Evolutionary conservation across 352 stramenopile genomes (phyloP).

Genomic region (Pythium apleroticum): DNA sequence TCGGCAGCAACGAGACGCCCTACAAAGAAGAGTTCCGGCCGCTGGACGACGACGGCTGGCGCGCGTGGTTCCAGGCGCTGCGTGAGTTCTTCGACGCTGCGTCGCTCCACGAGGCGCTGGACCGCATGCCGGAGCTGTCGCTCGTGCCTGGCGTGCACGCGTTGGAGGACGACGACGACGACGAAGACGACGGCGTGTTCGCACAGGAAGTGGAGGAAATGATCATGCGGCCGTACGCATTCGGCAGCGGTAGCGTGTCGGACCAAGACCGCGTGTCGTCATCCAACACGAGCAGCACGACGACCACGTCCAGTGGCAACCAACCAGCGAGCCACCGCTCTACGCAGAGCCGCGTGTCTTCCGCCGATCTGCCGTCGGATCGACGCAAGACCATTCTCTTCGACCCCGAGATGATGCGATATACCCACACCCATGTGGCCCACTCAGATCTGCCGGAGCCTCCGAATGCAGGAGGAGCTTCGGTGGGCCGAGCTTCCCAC

Average conservation of each 20-base stretch:
- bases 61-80: constrained; percentile 48
- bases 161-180: constrained; percentile 18
- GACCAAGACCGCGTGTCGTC: constrained; percentile 7
- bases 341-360: not conserved
- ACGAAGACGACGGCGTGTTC: constrained; percentile 16
- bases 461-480: not conserved
- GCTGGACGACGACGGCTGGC: constrained; percentile 37
- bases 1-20: constrained; percentile 38
- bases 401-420: constrained; percentile 3
- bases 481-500: not conserved
- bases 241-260: not conserved
- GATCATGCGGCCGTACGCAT: constrained; percentile 22
- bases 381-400: constrained; percentile 19
- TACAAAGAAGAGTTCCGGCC: constrained; percentile 52
- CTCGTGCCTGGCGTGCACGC: constrained; percentile 19
- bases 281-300: constrained; percentile 11
- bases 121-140: constrained; percentile 42
- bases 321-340: not conserved
- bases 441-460: not conserved
- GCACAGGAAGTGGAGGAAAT: constrained; percentile 26
- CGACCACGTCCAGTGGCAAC: constrained; percentile 3
- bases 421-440: constrained; percentile 5
- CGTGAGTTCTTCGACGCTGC: constrained; percentile 41
- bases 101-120: constrained; percentile 38
- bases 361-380: not conserved